Percentiles rank a stretch among this genome's conserved stretches.
Evolutionary conservation across 225 moss, liverwort and hornwort species (phyloP).

Genomic region (Sphagnum contortum): DNA sequence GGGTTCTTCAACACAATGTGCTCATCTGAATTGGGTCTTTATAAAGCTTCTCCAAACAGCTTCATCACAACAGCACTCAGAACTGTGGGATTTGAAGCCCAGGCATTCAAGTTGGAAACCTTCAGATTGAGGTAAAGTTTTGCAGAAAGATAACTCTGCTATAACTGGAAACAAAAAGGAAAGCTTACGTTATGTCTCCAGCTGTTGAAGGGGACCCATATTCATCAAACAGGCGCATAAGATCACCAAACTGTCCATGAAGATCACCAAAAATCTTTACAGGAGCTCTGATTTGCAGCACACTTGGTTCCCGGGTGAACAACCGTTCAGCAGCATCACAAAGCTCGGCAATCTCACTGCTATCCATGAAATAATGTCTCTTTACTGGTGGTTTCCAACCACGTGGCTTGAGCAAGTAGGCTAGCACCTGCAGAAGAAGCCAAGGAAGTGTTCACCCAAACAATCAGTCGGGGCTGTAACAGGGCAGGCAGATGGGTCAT

Average conservation of each 20-base stretch:
- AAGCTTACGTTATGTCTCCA: conserved; percentile 54
- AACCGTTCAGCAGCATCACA: conserved; percentile 49
- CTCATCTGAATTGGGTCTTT: no score
- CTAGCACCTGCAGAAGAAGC: conserved; percentile 32
- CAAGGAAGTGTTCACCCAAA: background rate
- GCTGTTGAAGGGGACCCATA: conserved; percentile 68
- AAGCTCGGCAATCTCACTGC: conserved; percentile 60
- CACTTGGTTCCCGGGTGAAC: conserved; percentile 63
- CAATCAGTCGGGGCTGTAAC: background rate
- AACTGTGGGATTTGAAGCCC: no score
- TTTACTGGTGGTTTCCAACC: conserved; percentile 69
- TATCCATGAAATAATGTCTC: conserved; percentile 62
- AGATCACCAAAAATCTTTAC: conserved; percentile 64
- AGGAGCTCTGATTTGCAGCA: conserved; percentile 56
- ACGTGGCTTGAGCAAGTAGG: conserved; percentile 55
- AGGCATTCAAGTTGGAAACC: no score
- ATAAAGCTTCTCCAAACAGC: no score
- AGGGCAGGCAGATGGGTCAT: no score
- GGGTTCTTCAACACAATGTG: no score
- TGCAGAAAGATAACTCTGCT: no score
- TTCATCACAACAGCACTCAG: no score
- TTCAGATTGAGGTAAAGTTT: no score
- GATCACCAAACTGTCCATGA: conserved; percentile 67
- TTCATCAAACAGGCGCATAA: conserved; percentile 69
- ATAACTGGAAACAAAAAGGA: no score